Evolutionary conservation across 2,329 filamentous ascomycete genomes (phyloP), one percentile per base, ranked within the genome.

Genomic region (Chrysoporthe austroafricana): DNA sequence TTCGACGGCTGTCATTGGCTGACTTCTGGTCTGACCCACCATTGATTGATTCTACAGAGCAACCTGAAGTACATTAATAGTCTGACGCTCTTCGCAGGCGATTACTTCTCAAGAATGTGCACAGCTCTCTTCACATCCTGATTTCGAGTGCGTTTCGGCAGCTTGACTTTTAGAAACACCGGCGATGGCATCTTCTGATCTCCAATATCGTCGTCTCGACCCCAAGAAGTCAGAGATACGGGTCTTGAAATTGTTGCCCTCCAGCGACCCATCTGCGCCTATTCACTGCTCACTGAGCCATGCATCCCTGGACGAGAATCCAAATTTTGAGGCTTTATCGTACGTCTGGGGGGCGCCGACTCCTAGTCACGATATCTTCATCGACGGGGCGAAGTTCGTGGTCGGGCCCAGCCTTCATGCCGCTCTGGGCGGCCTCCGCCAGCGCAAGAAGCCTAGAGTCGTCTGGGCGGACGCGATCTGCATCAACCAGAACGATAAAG

Each of bases 391-490:
- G 3, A 61, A 42, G 8, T 61, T 61, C 21, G 9, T 13, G 2
- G 58, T 61, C 21, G 43, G 42, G 1, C 18, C 58, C 4, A 61
- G 34, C 11, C 58, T 44, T 11, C 43, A 61, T 32, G 58, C 42
- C 2, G 58, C 58, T 1, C 58, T 61, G 18, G 16, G 16, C 42
- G 58, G 42, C 21, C 58, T 61, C 21, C 58, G 58, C 21, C 58
- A 46, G 6, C 26, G 58, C 58, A 44, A 56, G 4, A 56, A 34
- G 26, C 32, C 62, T 18, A 18, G 39, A 5, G n/a, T 21, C 26
- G 32, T 76, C 1, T 76, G 75, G 75, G 69, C 75, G 13, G 75
- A 76, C 64, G 71, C 73, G n/a, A 58, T 76, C 11, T 76, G 73
- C 62, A 64, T 66, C 39, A 63, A 69, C 32, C 67, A 69, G 50